Base-by-base conservation (phyloP, 1,284 basidiomycete genomes). In the Ustilago lituana region DNA sequence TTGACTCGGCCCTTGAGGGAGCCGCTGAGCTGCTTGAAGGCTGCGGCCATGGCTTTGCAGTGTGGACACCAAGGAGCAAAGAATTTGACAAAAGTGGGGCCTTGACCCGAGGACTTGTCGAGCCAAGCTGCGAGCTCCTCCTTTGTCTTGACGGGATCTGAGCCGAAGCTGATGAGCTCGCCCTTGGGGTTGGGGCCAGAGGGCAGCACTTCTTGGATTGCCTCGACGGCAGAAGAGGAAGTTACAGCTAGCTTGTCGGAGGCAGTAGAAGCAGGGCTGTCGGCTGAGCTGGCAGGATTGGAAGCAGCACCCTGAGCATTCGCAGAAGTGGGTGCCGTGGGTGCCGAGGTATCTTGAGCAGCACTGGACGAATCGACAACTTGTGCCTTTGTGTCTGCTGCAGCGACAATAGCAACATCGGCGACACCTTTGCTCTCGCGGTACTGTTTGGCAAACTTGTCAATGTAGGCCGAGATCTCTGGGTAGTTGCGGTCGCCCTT, bases 1-100 rank as follows among this genome's bases (percentile, higher is more conserved):
- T 79, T 81, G 44, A 81, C 70, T 24, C 69, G 55, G 32, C 68
- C 76, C 24, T 74, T 69, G 38, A 81, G 70, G 3, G 66, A 59
- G 2, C 35, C 32, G 24, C 67, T 74, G 11, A 79, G 58, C 38
- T 72, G 40, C 43, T 64, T 56, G 55, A 62, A 81, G 6, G 74
- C 72, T 2, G 53, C 38, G 0, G 73, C 76, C 80, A 81, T 81
- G 20, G 76, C 73, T 22, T 68, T 60, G 65, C 80, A 81, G 49
- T 81, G 80, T 10, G 79, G 80, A 43, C 80, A 81, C 75, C 78
- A 80, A 1, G 80, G 76, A n/a, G 76, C 78, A 38, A 73, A 79
- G 50, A 80, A 81, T 40, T 80, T 81, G 58, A 81, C 78, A 45
- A 81, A 79, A 9, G 69, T 72, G 6, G 75, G 56, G 26, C 78